Conservation (phyloP, 1,139 yeast genomes). For the Oligophagozyma castellii region DNA sequence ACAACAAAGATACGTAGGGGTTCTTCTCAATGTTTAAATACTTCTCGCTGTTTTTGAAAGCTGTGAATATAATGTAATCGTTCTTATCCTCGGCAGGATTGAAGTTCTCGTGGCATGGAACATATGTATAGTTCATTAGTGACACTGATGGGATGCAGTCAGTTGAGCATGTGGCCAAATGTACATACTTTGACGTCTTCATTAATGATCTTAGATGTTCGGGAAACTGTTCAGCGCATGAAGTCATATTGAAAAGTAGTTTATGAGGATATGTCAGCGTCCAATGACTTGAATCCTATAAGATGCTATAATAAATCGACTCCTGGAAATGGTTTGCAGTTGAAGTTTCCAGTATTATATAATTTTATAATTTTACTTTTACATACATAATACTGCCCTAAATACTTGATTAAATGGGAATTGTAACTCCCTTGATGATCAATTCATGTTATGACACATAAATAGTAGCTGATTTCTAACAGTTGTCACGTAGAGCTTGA, state of each 20-base stretch:
- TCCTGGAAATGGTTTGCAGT: too few species aligned
- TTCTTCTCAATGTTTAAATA: conserved; percentile 51
- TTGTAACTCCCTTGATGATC: too few species aligned
- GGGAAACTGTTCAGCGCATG: conserved; percentile 33
- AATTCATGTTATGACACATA: too few species aligned
- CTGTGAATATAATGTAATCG: conserved; percentile 50
- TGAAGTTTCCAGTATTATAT: too few species aligned
- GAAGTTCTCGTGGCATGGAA: conserved; percentile 29
- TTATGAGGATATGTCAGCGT: not conserved
- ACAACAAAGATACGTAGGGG: conserved; percentile 62
- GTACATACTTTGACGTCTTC: conserved; percentile 53
- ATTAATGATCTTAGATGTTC: conserved; percentile 40
- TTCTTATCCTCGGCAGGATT: conserved; percentile 17
- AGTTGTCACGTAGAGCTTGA: too few species aligned
- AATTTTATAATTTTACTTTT: too few species aligned
- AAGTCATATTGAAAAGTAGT: conserved; percentile 6
- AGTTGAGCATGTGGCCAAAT: conserved; percentile 59
- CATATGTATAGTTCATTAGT: conserved; percentile 74
- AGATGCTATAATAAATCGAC: too few species aligned
- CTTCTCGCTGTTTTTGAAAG: conserved; percentile 57
- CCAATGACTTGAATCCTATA: too few species aligned
- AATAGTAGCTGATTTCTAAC: too few species aligned
- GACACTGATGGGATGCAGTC: conserved; percentile 68
- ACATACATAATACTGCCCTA: too few species aligned
- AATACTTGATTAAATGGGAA: too few species aligned